Evolutionary conservation across 345 rosid genomes (phyloP).

Genomic region (Bruguiera sexangula): DNA sequence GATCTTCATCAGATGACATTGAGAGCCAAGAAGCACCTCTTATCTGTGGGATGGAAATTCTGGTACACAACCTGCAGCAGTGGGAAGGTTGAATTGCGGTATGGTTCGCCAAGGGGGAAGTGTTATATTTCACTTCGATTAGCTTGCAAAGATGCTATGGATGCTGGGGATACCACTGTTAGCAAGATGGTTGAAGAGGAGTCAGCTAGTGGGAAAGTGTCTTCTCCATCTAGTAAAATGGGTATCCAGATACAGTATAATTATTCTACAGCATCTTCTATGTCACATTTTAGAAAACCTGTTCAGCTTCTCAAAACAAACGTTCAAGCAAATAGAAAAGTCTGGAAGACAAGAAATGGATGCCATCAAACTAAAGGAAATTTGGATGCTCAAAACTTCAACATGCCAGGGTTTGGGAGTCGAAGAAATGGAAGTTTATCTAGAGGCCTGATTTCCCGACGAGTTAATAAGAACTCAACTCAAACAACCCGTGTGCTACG

Average conservation of each 20-base stretch:
- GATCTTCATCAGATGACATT: conserved; percentile 8
- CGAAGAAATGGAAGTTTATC: conserved; percentile 10
- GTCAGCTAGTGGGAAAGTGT: conserved; percentile 8
- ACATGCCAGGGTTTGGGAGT: conserved; percentile 5
- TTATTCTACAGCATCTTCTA: conserved; percentile 9
- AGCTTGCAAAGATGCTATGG: conserved; percentile 41
- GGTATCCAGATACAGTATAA: conserved; percentile 10
- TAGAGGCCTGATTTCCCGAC: not conserved
- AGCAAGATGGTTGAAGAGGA: conserved; percentile 13
- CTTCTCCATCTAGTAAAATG: conserved; percentile 2
- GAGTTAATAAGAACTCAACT: conserved; percentile 11
- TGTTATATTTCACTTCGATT: conserved; percentile 35
- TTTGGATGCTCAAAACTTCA: conserved; percentile 15
- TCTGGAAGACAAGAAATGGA: conserved; percentile 27
- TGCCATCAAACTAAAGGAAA: conserved; percentile 11
- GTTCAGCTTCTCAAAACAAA: not conserved
- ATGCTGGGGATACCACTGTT: conserved; percentile 14
- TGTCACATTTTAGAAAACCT: not conserved
- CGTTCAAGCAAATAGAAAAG: conserved; percentile 20
- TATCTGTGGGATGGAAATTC: conserved; percentile 48
- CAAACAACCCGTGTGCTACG: conserved; percentile 24
- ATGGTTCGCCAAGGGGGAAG: conserved; percentile 41
- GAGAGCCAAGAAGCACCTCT: conserved; percentile 48
- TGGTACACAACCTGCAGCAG: not conserved
- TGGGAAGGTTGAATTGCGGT: conserved; percentile 24